These are phyloP conservation scores for Ichthyophthirius multifiliis DNA, from an alignment of 169 alveolate species.

Conservation along the genomic window DNA sequence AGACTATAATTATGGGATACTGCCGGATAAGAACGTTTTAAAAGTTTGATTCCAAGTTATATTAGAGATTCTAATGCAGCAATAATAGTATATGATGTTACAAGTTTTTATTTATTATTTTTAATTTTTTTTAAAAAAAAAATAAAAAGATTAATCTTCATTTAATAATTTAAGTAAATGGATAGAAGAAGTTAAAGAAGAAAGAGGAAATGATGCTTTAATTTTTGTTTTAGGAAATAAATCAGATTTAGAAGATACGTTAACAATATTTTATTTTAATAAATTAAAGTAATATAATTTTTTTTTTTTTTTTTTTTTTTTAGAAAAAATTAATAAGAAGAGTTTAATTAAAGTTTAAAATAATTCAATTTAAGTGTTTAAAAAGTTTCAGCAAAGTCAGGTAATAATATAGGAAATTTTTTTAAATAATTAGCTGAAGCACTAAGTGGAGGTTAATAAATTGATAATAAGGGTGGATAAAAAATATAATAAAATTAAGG, in stretches of 20 bases:
- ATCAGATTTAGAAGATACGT: conserved; percentile 64
- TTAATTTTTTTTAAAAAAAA: too few species aligned
- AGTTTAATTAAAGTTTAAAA: neutral
- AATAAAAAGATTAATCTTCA: conserved; percentile 51
- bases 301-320: too few species aligned
- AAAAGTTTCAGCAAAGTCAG: conserved; percentile 20
- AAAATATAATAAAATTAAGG: too few species aligned
- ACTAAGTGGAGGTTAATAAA: conserved; percentile 24
- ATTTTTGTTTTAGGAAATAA: conserved; percentile 76
- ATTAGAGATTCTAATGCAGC: conserved; percentile 97
- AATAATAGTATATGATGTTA: conserved; percentile 94
- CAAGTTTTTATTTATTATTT: conserved; percentile 47
- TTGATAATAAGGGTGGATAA: too few species aligned
- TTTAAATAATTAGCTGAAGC: neutral
- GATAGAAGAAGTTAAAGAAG: conserved; percentile 95
- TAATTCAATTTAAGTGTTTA: neutral
- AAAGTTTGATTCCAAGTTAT: conserved; percentile 95
- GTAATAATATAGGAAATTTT: neutral
- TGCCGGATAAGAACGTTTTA: conserved; percentile 98
- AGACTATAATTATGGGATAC: conserved; percentile 99
- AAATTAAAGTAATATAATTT: too few species aligned
- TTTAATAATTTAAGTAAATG: conserved; percentile 92
- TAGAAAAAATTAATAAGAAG: conserved; percentile 7
- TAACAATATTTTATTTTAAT: neutral
- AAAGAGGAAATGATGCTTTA: conserved; percentile 77